phyloP scores from a whole-genome alignment of 139 green algal species.

The Micromonas commoda region DNA sequence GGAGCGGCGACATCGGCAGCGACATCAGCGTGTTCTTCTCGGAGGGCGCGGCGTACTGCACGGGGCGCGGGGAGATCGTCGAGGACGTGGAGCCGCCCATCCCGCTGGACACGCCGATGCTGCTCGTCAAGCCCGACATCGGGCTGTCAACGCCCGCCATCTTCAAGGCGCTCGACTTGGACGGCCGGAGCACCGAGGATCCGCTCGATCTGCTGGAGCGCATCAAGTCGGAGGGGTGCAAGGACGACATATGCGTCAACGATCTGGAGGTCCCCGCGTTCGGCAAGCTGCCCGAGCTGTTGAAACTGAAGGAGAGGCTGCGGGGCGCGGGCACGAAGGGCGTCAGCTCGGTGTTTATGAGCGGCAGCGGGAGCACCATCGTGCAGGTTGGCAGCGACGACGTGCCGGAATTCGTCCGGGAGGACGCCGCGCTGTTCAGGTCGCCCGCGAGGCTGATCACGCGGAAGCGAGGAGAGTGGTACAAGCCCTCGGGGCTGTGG shows the following conservation, averaged over 20 bases:
- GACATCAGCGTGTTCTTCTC: slow-evolving; percentile 97
- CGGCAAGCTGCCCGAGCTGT: slow-evolving; percentile 73
- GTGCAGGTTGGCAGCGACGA: slow-evolving; percentile 68
- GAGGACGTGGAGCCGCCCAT: slow-evolving; percentile 78
- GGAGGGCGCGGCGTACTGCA: slow-evolving; percentile 89
- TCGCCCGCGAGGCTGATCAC: slow-evolving; percentile 64
- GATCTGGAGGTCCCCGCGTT: slow-evolving; percentile 85
- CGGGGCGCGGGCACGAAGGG: slow-evolving; percentile 25
- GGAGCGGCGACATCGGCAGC: slow-evolving; percentile 88
- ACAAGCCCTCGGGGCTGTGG: slow-evolving; percentile 31
- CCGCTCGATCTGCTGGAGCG: slow-evolving; percentile 62
- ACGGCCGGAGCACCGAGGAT: slow-evolving; percentile 62
- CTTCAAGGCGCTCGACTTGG: slow-evolving; percentile 87
- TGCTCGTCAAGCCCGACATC: slow-evolving; percentile 65
- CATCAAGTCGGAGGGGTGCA: slow-evolving; percentile 29
- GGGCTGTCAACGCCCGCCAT: slow-evolving; percentile 70
- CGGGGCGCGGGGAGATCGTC: slow-evolving; percentile 86
- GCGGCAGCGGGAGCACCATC: slow-evolving; percentile 84
- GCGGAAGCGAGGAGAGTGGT: slow-evolving; percentile 61
- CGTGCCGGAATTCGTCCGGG: slow-evolving; percentile 49
- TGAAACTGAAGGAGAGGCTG: slow-evolving; percentile 71
- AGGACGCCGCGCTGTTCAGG: slow-evolving; percentile 63
- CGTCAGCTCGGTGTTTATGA: slow-evolving; percentile 92
- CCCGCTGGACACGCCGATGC: slow-evolving; percentile 67
- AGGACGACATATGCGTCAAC: slow-evolving; percentile 44